These are phyloP conservation scores for maize (Zea mays) DNA, from an alignment of 176 grass and related monocot genomes.

Conservation along the genomic window Zm-B73-REFERENCE-NAM-5.0 NC_050096.1:302434501-302435000, in stretches of 20 bases:
- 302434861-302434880: too few relatives aligned
- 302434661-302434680: neutral
- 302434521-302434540: neutral
- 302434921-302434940: too few relatives aligned
- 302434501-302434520: neutral
- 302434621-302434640: neutral
- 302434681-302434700: neutral
- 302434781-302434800: neutral
- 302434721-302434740: neutral
- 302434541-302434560: slow-evolving; percentile 3
- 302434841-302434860: too few relatives aligned
- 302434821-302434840: too few relatives aligned
- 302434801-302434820: too few relatives aligned
- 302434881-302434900: too few relatives aligned
- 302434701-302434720: neutral
- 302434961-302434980: too few relatives aligned
- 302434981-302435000: too few relatives aligned
- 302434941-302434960: too few relatives aligned
- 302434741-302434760: neutral
- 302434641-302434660: neutral
- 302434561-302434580: neutral
- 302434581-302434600: neutral
- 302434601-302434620: neutral
- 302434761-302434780: neutral
- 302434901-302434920: too few relatives aligned